Base-by-base conservation (phyloP, 805 yeast genomes). In the Wickerhamiella lipophila region DNA sequence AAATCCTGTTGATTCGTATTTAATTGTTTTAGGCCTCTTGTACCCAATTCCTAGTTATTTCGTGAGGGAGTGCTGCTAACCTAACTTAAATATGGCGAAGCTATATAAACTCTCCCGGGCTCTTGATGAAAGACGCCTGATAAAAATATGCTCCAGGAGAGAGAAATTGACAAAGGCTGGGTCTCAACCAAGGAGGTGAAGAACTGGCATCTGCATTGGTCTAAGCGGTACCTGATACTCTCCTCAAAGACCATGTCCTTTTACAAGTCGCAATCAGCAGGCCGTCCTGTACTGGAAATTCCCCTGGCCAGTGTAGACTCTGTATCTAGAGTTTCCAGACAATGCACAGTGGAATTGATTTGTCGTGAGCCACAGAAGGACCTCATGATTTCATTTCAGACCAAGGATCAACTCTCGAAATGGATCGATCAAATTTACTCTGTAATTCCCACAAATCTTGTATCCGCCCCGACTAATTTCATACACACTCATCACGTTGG, bases 401-500 rank as follows among this genome's bases (percentile, higher is more conserved):
- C 19, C 23, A 16, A 29, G 26, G 12, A 21, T 15, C 36, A 42
- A 12, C 25, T 40, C 2, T 12, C 34, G 3, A 23, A 27, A 23
- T 45, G 48, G 48, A 35, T 45, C 21, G 42, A 36, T n/a, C 25
- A n/a, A 4, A 45, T 45, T n/a, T 39, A 26, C 18, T 30, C 42
- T 9, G 16, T 18, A 23, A 25, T 42, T 5, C 46, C 39, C 27
- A 34, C 32, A 3, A 36, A 23, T 19, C 38, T 13, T 6, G 22
- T 45, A 6, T 36, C 42, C 2, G 42, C 36, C 11, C 48, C 48
- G 13, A 23, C 21, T 2, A 36, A 45, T 26, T 45, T 45, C 15
- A 18, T 27, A 4, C 48, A 45, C 18, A 25, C 19, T 18, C 19
- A 34, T 18, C 96, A 88, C 62, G 96, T 88, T 9, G 95, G 94